Base-by-base conservation (phyloP, 2,329 filamentous ascomycete genomes). In the Leptographium flavum region DNA sequence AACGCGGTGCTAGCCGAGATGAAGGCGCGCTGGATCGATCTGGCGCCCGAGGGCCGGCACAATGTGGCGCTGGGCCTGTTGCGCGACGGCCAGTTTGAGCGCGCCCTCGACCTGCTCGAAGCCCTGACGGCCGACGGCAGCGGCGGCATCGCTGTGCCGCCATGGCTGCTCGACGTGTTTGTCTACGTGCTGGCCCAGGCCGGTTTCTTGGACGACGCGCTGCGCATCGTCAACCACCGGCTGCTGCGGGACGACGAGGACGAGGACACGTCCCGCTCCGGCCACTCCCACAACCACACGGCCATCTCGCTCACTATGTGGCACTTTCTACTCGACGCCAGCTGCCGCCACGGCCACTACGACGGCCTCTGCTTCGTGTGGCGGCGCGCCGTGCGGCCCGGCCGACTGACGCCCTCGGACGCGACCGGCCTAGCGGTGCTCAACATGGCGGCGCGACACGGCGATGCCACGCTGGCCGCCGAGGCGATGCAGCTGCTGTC, bases 141-240 rank as follows among this genome's bases (percentile, higher is more conserved):
- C 28, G 5, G 42, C 31, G 9, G 40, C 39, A 2, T 27, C 21
- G 15, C 23, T 31, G 63, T 88, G 4, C 71, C 81, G 27, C 57
- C 67, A 1, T 95, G 87, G 87, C 68, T 94, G 8, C 81, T 81
- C 55, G 83, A 88, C 54, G 73, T 90, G 48, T 79, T 88, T 44
- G 71, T 87, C 45, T 83, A 84, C 57, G 74, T 75, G 19, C 73
- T 95, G 36, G 78, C 78, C 38, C 79, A 83, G 48, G 68, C 74
- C 36, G 75, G 76, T 7, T 87, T 92, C 58, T 66, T 87, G 30
- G 83, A 92, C 45, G 86, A 92, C 56, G 80, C 87, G 13, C 67
- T 88, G 48, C 66, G 73, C 38, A 63, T 94, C 23, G 68, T 92
- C 51, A 69, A 74, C 43, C 67, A 73, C 49, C 74, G 82, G 23